Evolutionary conservation across 192 early-diverging fungal species (phyloP).

Genomic region (Coemansia sp.): DNA sequence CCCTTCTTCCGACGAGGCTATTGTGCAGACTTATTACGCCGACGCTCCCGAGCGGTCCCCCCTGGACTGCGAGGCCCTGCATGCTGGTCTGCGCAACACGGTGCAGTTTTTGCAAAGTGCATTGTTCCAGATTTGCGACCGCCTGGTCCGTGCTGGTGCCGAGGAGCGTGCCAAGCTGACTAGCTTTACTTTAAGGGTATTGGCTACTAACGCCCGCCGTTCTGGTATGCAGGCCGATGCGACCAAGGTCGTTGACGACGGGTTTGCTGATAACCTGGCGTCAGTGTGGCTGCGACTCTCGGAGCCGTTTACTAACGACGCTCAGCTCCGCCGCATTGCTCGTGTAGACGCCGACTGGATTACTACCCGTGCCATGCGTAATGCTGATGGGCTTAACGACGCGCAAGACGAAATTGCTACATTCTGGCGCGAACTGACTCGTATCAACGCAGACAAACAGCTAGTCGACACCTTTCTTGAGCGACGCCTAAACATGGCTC

Average conservation of each 20-base stretch:
- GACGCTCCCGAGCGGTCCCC: constrained; percentile 61
- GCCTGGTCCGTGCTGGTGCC: constrained; percentile 70
- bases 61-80: constrained; percentile 60
- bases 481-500: background rate
- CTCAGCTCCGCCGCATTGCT: constrained; percentile 71
- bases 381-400: constrained; percentile 52
- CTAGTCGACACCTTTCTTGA: constrained; percentile 66
- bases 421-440: constrained; percentile 71
- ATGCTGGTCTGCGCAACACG: constrained; percentile 63
- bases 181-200: constrained; percentile 66
- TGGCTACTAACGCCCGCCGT: constrained; percentile 71
- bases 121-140: constrained; percentile 60
- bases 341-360: constrained; percentile 81
- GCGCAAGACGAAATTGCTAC: constrained; percentile 34
- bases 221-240: constrained; percentile 82
- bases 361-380: constrained; percentile 61
- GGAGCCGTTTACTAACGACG: constrained; percentile 84
- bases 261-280: constrained; percentile 82
- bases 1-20: constrained; percentile 32
- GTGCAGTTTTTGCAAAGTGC: constrained; percentile 62
- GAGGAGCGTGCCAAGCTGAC: constrained; percentile 65
- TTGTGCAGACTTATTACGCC: constrained; percentile 33
- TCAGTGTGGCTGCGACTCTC: constrained; percentile 68
- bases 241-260: constrained; percentile 76
- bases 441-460: constrained; percentile 77